These are phyloP conservation scores for Ceratocystis alfenasii DNA, from an alignment of 2,329 filamentous ascomycete species.

Conservation along the genomic window DNA sequence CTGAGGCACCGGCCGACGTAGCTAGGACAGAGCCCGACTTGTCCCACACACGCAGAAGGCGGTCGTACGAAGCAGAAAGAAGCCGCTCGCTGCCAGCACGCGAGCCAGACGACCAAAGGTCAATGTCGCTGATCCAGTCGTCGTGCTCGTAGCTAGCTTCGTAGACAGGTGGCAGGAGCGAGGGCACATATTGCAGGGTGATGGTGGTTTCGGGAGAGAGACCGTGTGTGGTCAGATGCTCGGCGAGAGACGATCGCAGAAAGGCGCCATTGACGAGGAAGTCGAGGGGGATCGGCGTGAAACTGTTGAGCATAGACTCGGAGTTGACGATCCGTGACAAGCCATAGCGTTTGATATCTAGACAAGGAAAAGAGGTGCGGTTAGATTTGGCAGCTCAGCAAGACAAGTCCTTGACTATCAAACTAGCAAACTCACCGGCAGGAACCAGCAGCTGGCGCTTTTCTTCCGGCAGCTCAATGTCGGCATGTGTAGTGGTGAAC, in stretches of 20 bases:
- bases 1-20: slow-evolving; percentile 53
- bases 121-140: slow-evolving; percentile 86
- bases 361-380: slow-evolving; percentile 4
- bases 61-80: slow-evolving; percentile 89
- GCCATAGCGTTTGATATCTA: slow-evolving; percentile 58
- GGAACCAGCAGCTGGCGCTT: slow-evolving; percentile 52
- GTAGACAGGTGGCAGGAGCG: slow-evolving; percentile 76
- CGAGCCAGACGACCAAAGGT: slow-evolving; percentile 60
- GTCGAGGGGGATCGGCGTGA: slow-evolving; percentile 66
- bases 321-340: slow-evolving; percentile 60
- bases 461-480: slow-evolving; percentile 50
- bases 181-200: slow-evolving; percentile 84
- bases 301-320: slow-evolving; percentile 55
- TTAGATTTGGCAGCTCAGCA: background rate
- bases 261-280: slow-evolving; percentile 93
- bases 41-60: slow-evolving; percentile 78
- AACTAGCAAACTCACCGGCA: slow-evolving; percentile 35
- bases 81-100: slow-evolving; percentile 46
- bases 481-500: slow-evolving; percentile 52
- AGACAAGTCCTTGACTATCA: slow-evolving; percentile 6
- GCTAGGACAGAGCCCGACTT: slow-evolving; percentile 75
- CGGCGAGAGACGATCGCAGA: slow-evolving; percentile 75
- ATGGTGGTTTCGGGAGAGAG: slow-evolving; percentile 81
- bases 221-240: slow-evolving; percentile 76
- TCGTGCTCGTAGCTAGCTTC: slow-evolving; percentile 92